Evolutionary conservation across 331 rosid genomes (phyloP).

Genomic region (Phaseolus coccineus): DNA sequence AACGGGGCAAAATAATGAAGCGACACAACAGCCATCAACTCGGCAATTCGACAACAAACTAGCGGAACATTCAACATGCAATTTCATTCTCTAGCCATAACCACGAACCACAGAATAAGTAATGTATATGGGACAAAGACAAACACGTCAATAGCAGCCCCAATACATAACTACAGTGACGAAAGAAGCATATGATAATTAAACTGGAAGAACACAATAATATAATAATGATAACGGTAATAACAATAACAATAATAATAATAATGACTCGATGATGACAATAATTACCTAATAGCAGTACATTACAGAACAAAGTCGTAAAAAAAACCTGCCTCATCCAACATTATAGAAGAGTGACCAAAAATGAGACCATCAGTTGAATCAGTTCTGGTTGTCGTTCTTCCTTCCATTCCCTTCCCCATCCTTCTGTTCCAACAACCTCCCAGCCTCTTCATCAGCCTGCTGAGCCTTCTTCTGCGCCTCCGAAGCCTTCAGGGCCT

Average conservation of each 20-base stretch:
- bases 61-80: conserved; percentile 39
- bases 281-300: conserved; percentile 51
- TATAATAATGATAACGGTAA: conserved; percentile 40
- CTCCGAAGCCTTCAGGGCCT: conserved; percentile 85
- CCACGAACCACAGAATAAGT: conserved; percentile 15
- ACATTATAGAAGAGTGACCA: conserved; percentile 39
- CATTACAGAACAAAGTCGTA: conserved; percentile 50
- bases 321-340: conserved; percentile 48
- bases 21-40: conserved; percentile 4
- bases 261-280: conserved; percentile 29
- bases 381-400: conserved; percentile 72
- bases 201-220: conserved; percentile 23
- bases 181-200: conserved; percentile 21
- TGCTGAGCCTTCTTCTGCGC: conserved; percentile 85
- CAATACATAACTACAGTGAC: conserved; percentile 39
- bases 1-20: not conserved
- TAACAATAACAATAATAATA: conserved; percentile 29
- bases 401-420: conserved; percentile 69
- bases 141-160: conserved; percentile 42
- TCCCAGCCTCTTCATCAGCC: conserved; percentile 88
- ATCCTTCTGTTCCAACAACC: conserved; percentile 79
- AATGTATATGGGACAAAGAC: conserved; percentile 23
- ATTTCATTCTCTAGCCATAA: conserved; percentile 44
- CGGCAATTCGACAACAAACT: conserved; percentile 24
- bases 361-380: conserved; percentile 42